A percentile compares a stretch with the other conserved stretches of the same genome.
Evolutionary conservation across 768 basidiomycete species (phyloP).

Genomic region (Trametes gibbosa): DNA sequence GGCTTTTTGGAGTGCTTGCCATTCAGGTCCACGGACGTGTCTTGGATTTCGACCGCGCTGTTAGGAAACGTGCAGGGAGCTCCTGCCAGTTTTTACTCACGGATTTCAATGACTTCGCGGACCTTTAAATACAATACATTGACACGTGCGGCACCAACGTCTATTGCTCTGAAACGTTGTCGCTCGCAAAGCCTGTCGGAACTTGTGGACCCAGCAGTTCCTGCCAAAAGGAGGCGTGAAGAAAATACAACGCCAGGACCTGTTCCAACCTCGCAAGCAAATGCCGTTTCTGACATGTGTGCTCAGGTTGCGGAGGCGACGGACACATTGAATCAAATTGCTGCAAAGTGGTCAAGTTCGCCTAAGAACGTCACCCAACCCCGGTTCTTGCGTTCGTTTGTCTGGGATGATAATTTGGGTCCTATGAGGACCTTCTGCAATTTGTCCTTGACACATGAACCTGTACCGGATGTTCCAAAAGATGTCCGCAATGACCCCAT

Average conservation of each 20-base stretch:
- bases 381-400: conserved; percentile 8
- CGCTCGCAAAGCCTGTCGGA: neutral
- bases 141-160: neutral
- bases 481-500: conserved; percentile 14
- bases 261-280: neutral
- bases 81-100: conserved; percentile 21
- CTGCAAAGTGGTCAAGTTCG: neutral
- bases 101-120: conserved; percentile 19
- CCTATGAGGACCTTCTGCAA: conserved; percentile 21
- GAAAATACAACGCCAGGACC: neutral
- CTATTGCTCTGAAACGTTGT: neutral
- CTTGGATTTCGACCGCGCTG: conserved; percentile 33
- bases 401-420: conserved; percentile 17
- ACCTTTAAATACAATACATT: conserved; percentile 6
- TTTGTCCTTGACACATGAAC: conserved; percentile 1
- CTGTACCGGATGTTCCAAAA: conserved; percentile 17
- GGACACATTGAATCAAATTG: conserved; percentile 5
- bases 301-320: neutral
- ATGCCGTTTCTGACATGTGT: neutral
- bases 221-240: neutral
- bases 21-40: conserved; percentile 10
- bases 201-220: neutral
- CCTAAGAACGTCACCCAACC: neutral
- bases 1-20: conserved; percentile 26
- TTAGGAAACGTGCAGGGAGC: conserved; percentile 26